A percentile compares a stretch with the other conserved stretches of the same genome.
These are phyloP conservation scores for Podospora pseudoanserina DNA, from an alignment of 495 filamentous ascomycete genomes.

Conservation along the genomic window DNA sequence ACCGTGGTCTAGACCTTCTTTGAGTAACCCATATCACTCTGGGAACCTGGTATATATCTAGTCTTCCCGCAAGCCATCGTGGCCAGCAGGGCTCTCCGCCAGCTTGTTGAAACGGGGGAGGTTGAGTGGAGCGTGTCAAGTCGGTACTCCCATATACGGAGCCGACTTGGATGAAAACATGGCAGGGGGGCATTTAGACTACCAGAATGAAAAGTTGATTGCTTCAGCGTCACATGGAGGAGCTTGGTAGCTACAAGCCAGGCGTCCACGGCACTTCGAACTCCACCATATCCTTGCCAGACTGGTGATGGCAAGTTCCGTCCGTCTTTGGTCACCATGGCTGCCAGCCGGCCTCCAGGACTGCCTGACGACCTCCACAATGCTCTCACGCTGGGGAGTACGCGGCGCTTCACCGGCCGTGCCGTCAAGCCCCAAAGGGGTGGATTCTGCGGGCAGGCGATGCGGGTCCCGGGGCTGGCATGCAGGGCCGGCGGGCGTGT, in stretches of 20 bases:
- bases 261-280: constrained; percentile 29
- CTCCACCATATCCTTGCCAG: constrained; percentile 11
- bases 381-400: not conserved
- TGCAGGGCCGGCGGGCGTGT: constrained; percentile 14
- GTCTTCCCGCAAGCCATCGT: constrained; percentile 18
- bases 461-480: constrained; percentile 12
- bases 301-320: constrained; percentile 23
- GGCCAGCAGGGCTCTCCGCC: not conserved
- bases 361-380: not conserved
- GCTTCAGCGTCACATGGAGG: constrained; percentile 32
- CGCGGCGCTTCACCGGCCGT: constrained; percentile 15
- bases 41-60: constrained; percentile 19
- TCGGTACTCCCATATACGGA: constrained; percentile 10
- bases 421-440: constrained; percentile 14
- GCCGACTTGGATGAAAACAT: constrained; percentile 20
- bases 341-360: not conserved
- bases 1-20: constrained; percentile 27
- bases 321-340: not conserved
- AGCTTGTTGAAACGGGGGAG: constrained; percentile 15
- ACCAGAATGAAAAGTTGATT: constrained; percentile 32
- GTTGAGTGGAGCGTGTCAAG: constrained; percentile 17
- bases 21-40: not conserved
- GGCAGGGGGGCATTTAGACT: constrained; percentile 14
- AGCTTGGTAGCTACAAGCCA: constrained; percentile 21
- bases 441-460: constrained; percentile 13